These are phyloP conservation scores for Syncephalis fuscata DNA, from an alignment of 371 early-diverging fungal species.

Conservation along the genomic window DNA sequence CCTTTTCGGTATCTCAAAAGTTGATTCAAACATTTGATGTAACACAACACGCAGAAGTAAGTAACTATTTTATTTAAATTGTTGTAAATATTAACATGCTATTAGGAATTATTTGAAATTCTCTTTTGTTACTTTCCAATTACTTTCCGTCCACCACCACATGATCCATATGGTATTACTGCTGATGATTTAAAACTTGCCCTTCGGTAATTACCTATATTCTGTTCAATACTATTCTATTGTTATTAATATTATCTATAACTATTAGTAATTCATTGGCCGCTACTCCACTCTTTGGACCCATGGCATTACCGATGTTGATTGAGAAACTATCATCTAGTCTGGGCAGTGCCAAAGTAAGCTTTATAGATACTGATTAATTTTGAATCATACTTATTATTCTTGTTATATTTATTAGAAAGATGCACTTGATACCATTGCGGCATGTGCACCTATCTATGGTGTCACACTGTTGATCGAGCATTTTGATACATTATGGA, in stretches of 20 bases:
- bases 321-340: constrained; percentile 78
- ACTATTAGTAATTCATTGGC: constrained; percentile 36
- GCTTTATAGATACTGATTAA: constrained; percentile 1
- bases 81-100: neutral
- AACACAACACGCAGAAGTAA: constrained; percentile 50
- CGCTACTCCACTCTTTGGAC: constrained; percentile 55
- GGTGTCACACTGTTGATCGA: constrained; percentile 33
- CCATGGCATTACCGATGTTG: constrained; percentile 67
- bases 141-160: constrained; percentile 88
- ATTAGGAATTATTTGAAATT: constrained; percentile 79
- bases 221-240: no score
- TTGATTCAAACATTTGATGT: constrained; percentile 61
- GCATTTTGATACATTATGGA: constrained; percentile 45
- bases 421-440: constrained; percentile 72
- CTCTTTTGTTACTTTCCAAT: constrained; percentile 97
- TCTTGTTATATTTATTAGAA: constrained; percentile 21
- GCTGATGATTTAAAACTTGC: constrained; percentile 72
- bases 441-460: constrained; percentile 62
- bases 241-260: no score
- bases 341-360: constrained; percentile 74
- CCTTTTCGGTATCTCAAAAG: constrained; percentile 51
- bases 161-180: constrained; percentile 86
- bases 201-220: constrained; percentile 21
- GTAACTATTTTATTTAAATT: neutral
- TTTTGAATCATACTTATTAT: constrained; percentile 1